phyloP scores from a whole-genome alignment of 2,329 filamentous ascomycete genomes.

The Nothopassalora personata region DNA sequence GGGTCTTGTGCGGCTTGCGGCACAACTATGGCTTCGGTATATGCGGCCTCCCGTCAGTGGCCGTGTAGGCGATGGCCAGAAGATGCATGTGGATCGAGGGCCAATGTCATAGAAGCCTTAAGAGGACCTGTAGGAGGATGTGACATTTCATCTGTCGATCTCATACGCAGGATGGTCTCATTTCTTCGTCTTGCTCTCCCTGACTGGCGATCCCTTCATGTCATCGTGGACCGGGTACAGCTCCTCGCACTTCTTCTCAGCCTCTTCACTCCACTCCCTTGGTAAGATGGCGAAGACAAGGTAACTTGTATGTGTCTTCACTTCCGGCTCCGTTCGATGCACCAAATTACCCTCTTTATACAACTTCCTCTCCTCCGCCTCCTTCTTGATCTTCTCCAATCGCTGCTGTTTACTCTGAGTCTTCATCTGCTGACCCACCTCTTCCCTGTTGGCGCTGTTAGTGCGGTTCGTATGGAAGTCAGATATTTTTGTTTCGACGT shows the following conservation, averaged over 20 bases:
- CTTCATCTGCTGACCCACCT: conserved; percentile 36
- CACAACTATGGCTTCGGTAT: conserved; percentile 3
- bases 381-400: conserved; percentile 32
- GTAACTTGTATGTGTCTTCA: conserved; percentile 97
- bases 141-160: neutral
- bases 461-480: conserved; percentile 53
- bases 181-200: neutral
- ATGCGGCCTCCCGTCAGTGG: conserved; percentile 3
- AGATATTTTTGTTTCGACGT: conserved; percentile 65
- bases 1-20: neutral
- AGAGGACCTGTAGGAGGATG: neutral
- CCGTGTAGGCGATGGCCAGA: neutral
- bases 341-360: conserved; percentile 74
- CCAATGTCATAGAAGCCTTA: neutral
- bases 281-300: conserved; percentile 87
- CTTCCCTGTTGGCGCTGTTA: conserved; percentile 33
- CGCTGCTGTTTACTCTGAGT: conserved; percentile 24
- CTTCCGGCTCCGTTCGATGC: conserved; percentile 76
- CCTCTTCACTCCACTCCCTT: conserved; percentile 75
- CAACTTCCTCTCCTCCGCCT: conserved; percentile 45
- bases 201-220: conserved; percentile 10
- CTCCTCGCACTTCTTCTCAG: conserved; percentile 55
- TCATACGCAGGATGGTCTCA: neutral
- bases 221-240: conserved; percentile 20
- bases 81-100: neutral